Evolutionary conservation across 371 early-diverging fungal genomes (phyloP).

Genomic region (Mucor saturninus): DNA sequence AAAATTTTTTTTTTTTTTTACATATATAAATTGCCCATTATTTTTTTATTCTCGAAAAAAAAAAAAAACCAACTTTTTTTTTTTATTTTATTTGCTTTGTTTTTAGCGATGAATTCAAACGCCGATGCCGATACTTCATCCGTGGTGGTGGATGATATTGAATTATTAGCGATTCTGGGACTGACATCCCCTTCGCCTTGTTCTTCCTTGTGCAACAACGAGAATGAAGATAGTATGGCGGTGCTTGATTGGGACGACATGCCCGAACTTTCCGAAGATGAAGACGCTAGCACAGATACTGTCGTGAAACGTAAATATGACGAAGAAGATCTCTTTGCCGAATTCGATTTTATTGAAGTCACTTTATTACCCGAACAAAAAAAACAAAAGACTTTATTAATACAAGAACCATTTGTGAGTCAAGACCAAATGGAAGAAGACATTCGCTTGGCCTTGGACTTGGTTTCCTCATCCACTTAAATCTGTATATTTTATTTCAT

Average conservation of each 20-base stretch:
- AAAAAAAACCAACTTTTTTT: too few species aligned
- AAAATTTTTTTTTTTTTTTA: too few species aligned
- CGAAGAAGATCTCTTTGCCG: conserved; percentile 30
- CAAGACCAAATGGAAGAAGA: conserved; percentile 28
- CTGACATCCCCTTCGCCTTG: conserved; percentile 9
- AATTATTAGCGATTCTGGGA: conserved; percentile 30
- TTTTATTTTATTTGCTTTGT: not conserved
- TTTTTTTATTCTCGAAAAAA: not conserved
- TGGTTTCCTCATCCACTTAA: conserved; percentile 16
- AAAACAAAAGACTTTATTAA: conserved; percentile 12
- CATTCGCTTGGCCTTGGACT: conserved; percentile 28
- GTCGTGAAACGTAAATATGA: conserved; percentile 20
- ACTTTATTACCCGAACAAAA: conserved; percentile 11
- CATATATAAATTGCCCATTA: not conserved
- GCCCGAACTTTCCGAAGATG: conserved; percentile 30
- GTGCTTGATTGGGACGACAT: conserved; percentile 34
- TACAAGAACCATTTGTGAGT: conserved; percentile 23
- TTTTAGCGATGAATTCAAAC: conserved; percentile 7
- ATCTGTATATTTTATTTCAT: not conserved
- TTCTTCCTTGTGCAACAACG: conserved; percentile 2
- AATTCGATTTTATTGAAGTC: conserved; percentile 40
- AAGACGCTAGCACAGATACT: conserved; percentile 18
- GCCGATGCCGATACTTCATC: conserved; percentile 3
- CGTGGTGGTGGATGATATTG: conserved; percentile 25
- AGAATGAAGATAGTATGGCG: conserved; percentile 1